These are phyloP conservation scores for Botryotinia globosa DNA, from an alignment of 2,329 filamentous ascomycete genomes.

Conservation along the genomic window DNA sequence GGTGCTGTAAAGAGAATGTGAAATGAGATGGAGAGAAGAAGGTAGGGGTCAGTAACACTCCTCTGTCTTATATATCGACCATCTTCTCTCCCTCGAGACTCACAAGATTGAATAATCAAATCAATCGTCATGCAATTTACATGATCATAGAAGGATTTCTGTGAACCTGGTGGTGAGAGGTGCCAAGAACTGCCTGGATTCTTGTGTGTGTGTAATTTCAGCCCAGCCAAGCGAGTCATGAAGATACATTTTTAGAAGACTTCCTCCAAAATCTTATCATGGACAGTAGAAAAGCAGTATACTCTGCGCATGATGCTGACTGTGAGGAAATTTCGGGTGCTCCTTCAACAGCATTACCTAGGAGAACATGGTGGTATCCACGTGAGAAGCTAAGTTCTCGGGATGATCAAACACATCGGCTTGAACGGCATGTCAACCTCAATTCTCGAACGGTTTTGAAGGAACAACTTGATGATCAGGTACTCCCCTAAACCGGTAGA, in stretches of 20 bases:
- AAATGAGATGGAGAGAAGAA: slow-evolving; percentile 8
- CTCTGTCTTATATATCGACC: slow-evolving; percentile 12
- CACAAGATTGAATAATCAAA: not conserved
- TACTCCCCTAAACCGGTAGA: not conserved
- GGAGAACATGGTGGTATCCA: not conserved
- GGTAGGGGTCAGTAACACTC: not conserved
- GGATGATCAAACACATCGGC: slow-evolving; percentile 16
- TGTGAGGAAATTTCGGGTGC: not conserved
- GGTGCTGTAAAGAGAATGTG: slow-evolving; percentile 16
- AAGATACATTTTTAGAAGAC: slow-evolving; percentile 2
- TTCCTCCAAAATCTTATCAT: not conserved
- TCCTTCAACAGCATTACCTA: slow-evolving; percentile 1
- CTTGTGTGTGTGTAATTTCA: not conserved
- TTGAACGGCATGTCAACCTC: slow-evolving; percentile 10
- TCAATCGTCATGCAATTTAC: not conserved
- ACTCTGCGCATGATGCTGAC: not conserved
- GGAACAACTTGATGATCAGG: not conserved
- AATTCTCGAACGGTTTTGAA: not conserved
- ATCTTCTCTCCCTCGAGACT: not conserved
- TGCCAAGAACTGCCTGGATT: slow-evolving; percentile 1
- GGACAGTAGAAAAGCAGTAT: not conserved
- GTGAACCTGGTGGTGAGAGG: not conserved
- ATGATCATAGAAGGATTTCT: slow-evolving; percentile 13
- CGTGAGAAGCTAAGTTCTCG: slow-evolving; percentile 1
- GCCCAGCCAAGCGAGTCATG: not conserved